These are phyloP conservation scores for Pseudohyphozyma bogoriensis DNA, from an alignment of 768 basidiomycete species.

Conservation along the genomic window DNA sequence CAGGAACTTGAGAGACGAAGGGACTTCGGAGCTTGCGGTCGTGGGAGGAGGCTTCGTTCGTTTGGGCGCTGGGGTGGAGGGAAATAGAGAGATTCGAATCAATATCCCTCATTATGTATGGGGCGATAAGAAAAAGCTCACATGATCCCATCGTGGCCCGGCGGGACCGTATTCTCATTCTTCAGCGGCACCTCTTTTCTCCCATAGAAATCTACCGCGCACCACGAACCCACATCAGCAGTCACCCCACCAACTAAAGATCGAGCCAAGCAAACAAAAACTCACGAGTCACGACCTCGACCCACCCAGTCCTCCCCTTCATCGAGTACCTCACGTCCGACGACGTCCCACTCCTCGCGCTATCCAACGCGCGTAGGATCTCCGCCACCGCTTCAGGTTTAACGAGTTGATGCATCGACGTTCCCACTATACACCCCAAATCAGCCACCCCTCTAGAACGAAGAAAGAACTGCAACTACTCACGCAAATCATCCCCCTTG, in stretches of 20 bases:
- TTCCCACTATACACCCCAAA: constrained; percentile 20
- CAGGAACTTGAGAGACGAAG: constrained; percentile 12
- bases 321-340: constrained; percentile 39
- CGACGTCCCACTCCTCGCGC: no score
- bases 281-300: constrained; percentile 38
- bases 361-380: constrained; percentile 34
- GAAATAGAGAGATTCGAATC: no score
- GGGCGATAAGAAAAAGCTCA: no score
- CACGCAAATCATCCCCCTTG: constrained; percentile 22
- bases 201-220: no score
- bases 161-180: no score
- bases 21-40: constrained; percentile 15
- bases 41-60: constrained; percentile 22
- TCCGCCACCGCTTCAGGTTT: constrained; percentile 31
- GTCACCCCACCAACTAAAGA: no score
- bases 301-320: constrained; percentile 31
- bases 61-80: constrained; percentile 14
- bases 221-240: no score
- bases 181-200: no score
- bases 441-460: background rate
- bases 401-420: constrained; percentile 34
- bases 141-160: no score
- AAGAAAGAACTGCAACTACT: background rate
- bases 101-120: no score
- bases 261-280: no score